These are phyloP conservation scores for Sideroxylon spinosum DNA, from an alignment of 179 eudicot species.

Conservation along the genomic window DNA sequence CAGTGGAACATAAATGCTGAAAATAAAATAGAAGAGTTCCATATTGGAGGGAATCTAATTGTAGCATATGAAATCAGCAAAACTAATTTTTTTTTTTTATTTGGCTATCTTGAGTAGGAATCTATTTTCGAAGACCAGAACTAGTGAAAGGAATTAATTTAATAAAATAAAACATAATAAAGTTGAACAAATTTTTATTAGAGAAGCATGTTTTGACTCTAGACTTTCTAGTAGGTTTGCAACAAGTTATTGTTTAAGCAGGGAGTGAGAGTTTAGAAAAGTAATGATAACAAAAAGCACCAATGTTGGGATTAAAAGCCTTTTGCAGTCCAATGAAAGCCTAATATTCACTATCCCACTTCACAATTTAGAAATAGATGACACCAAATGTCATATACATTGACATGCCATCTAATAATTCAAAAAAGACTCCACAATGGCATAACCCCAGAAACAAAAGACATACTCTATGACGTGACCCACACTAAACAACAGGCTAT, in stretches of 20 bases:
- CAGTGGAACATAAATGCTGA: not conserved
- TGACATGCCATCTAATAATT: not conserved
- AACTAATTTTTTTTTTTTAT: not conserved
- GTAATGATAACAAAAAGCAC: not conserved
- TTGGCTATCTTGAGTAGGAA: not conserved
- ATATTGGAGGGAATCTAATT: not conserved
- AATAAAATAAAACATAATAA: not conserved
- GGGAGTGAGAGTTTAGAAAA: not conserved
- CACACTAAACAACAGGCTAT: constrained; percentile 4
- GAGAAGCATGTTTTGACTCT: not conserved
- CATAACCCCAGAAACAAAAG: not conserved
- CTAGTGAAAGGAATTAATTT: not conserved
- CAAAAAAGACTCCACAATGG: not conserved
- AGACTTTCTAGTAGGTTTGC: too few species aligned
- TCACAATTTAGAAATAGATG: not conserved
- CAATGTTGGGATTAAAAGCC: not conserved
- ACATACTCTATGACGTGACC: not conserved
- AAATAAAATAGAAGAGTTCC: not conserved
- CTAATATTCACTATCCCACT: not conserved
- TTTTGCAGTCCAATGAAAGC: not conserved
- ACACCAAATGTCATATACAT: not conserved
- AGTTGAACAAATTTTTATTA: not conserved
- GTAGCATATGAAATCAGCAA: not conserved
- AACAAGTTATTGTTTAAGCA: not conserved
- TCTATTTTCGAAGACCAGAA: not conserved